These are phyloP conservation scores for Lactifluus rugatus DNA, from an alignment of 768 basidiomycete species.

Conservation along the genomic window DNA sequence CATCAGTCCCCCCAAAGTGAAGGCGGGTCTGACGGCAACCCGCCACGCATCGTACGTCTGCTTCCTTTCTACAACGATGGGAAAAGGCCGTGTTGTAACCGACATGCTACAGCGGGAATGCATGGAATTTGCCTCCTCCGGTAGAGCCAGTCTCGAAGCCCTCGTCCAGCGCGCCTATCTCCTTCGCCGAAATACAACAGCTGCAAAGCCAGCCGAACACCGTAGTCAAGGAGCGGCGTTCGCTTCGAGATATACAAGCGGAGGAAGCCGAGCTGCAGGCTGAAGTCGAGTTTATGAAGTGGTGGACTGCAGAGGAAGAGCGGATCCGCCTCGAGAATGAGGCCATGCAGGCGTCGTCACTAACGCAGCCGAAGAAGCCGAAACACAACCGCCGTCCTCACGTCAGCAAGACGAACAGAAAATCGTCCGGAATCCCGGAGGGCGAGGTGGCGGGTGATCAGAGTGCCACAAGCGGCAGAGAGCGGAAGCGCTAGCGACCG, in stretches of 20 bases:
- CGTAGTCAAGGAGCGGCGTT: constrained; percentile 43
- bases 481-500: background rate
- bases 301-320: constrained; percentile 85
- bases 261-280: constrained; percentile 52
- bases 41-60: constrained; percentile 45
- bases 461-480: background rate
- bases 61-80: background rate
- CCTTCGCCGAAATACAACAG: constrained; percentile 79
- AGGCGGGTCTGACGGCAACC: constrained; percentile 24
- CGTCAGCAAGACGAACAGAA: background rate
- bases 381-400: background rate
- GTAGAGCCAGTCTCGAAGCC: constrained; percentile 36
- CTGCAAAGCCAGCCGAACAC: constrained; percentile 52
- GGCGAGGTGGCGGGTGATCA: background rate
- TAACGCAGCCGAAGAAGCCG: background rate
- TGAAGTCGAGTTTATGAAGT: constrained; percentile 59
- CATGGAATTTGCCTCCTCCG: constrained; percentile 55
- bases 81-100: background rate
- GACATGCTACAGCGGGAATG: constrained; percentile 33
- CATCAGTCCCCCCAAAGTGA: constrained; percentile 39
- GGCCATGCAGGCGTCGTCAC: background rate
- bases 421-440: background rate
- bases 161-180: constrained; percentile 31
- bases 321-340: constrained; percentile 45
- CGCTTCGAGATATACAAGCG: constrained; percentile 74